Base-by-base conservation (phyloP, 2,329 filamentous ascomycete genomes). In the Fusarium sp. region DNA sequence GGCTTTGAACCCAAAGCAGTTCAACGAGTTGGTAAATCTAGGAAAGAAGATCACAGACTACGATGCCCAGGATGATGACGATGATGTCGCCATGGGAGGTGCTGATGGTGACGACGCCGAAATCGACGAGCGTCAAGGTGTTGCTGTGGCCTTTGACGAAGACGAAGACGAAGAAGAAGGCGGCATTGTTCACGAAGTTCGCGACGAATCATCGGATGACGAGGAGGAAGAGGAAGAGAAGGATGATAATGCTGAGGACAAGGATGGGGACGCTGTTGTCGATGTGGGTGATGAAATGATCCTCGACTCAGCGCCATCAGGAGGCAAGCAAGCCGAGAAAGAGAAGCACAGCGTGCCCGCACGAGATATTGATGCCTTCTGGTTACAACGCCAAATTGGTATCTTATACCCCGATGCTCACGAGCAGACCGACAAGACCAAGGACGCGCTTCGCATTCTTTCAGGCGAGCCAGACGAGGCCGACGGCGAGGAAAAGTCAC, bases 31-130 rank as follows among this genome's bases (percentile, higher is more conserved):
- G 76, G 92, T 98, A 65, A 99, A 98, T 81, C 86, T 99, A 50
- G 95, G 95, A 74, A 99, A 99, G 87, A 99, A 99, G 85, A 98
- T 99, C 73, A 99, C 97, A 59, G 97, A 99, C 82, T 99, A 98
- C 83, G 94, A 98, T 83, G 94, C 94, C 43, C 95, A 98, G 81
- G 96, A 98, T 75, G 97, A 98, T 35, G 95, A 98, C 73, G 96
- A 98, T 75, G 92, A 95, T 67, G 94, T 95, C 87, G 93, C 90
- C 34, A 92, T 92, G 78, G 92, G 90, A 67, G 88, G 91, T 32
- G 89, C 87, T 25, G 90, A 87, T 20, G 94, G 89, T 66, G 87
- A 86, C 5, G 91, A 91, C 71, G 93, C 90, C 34, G 95, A 98
- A 81, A 90, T 98, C 59, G 97, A 98, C 79, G 95, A 98, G 78